Percentiles rank a stretch among this genome's conserved stretches.
Conservation (phyloP, 192 early-diverging fungal species). For the Spizellomyces sp. region DNA sequence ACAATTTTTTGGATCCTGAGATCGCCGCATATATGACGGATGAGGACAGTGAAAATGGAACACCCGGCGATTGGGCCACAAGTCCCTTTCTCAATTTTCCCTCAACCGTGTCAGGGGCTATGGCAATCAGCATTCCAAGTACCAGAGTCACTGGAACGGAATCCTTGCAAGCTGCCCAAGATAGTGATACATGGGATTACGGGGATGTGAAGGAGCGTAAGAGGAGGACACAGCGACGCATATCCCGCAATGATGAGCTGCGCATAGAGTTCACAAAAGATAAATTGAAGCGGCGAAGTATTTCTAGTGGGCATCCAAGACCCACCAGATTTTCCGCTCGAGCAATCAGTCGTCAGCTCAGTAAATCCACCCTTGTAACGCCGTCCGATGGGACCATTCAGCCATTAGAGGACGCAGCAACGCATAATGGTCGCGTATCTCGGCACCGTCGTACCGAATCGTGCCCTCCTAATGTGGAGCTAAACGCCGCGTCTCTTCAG, state of each 20-base stretch:
- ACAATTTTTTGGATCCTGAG: constrained; percentile 55
- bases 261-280: constrained; percentile 55
- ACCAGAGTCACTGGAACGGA: not conserved
- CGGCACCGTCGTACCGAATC: constrained; percentile 39
- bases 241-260: constrained; percentile 46
- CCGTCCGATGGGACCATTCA: constrained; percentile 29
- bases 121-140: not conserved
- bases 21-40: constrained; percentile 63
- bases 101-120: constrained; percentile 2
- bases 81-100: constrained; percentile 27
- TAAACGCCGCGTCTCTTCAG: constrained; percentile 64
- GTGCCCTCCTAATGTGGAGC: constrained; percentile 35
- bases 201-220: constrained; percentile 25
- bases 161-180: constrained; percentile 11
- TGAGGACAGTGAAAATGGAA: constrained; percentile 54
- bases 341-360: constrained; percentile 31
- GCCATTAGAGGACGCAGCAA: constrained; percentile 5
- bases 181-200: constrained; percentile 36
- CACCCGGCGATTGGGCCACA: constrained; percentile 19
- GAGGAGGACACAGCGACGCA: constrained; percentile 7
- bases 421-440: not conserved
- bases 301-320: constrained; percentile 47
- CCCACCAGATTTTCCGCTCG: constrained; percentile 30
- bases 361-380: constrained; percentile 38
- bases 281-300: constrained; percentile 47